Evolutionary conservation across 164 flowering plant species (phyloP), one percentile per base, ranked within the genome.

Genomic region (Liriodendron chinense): DNA sequence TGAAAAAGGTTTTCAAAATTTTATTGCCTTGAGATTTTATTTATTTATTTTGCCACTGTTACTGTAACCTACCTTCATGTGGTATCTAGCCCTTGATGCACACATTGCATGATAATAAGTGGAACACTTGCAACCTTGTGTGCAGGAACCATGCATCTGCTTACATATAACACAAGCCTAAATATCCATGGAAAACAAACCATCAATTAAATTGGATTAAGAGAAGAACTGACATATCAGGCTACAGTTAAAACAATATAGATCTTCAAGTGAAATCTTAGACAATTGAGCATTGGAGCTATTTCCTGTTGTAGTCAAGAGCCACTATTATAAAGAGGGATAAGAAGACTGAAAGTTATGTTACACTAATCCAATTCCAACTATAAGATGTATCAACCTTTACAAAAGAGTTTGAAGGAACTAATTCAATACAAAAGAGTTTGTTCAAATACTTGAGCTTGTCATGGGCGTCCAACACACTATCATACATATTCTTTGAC

Each of bases 61-160:
- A 16, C 23, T 74, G 69, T 59, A 78, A 57, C 82, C 81, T 74
- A 92, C 98, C 92, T 96, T 98, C 98, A 96, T 94, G 47, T 91
- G 88, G 74, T 91, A 94, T 9, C 96, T 98, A n/a, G 99, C 99
- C 78, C 97, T 87, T 82, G 98, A 94, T 49, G 99, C 99, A 86
- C 99, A 96, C 93, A 87, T 96, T 63, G 96, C 97, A 87, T 96
- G 99, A 78, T 86, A 96, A 79, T 88, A 89, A 50, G 98, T 96
- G 50, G 94, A 87, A 80, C 99, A 96, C 85, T 89, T 94, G 88
- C 87, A 83, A 85, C 99, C 94, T 49, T 92, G 96, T 62, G 91
- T 91, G 83, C 99, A 96, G 10, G 98, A 91, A 80, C 99, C 99
- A 85, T 96, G 98, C 77, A 88, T 87, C 87, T 96, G 99, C 79